phyloP scores from a whole-genome alignment of 768 basidiomycete genomes.

The Leccinellum albellum region DNA sequence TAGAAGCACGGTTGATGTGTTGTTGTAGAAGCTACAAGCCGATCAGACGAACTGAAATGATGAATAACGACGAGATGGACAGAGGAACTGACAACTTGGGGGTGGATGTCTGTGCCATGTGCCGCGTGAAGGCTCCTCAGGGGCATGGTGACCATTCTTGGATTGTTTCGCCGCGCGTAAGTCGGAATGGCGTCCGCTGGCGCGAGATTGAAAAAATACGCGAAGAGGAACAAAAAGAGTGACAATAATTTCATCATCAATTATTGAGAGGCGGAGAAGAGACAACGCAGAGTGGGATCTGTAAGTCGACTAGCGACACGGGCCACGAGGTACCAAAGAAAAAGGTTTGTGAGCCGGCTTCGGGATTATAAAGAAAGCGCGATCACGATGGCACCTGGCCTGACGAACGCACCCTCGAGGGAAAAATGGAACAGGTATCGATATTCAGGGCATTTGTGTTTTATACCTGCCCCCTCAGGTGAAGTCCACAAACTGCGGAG shows the following conservation, averaged over 20 bases:
- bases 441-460: background rate
- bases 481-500: background rate
- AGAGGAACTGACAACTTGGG: conserved; percentile 39
- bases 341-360: conserved; percentile 10
- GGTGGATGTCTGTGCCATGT: conserved; percentile 34
- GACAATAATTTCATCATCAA: conserved; percentile 50
- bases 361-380: conserved; percentile 10
- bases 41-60: background rate
- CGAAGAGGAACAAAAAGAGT: conserved; percentile 49
- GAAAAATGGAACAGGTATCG: background rate
- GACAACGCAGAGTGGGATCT: background rate
- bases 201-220: conserved; percentile 45
- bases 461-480: too few species aligned
- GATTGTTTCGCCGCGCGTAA: conserved; percentile 6
- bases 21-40: conserved; percentile 57
- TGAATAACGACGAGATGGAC: background rate
- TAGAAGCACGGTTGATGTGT: conserved; percentile 60
- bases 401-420: background rate
- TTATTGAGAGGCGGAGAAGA: background rate
- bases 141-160: conserved; percentile 40
- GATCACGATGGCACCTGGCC: conserved; percentile 22
- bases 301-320: conserved; percentile 14
- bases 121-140: conserved; percentile 35
- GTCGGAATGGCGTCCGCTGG: conserved; percentile 29
- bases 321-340: background rate